phyloP scores from a whole-genome alignment of 352 stramenopile species.

The Peronospora tabacina region DNA sequence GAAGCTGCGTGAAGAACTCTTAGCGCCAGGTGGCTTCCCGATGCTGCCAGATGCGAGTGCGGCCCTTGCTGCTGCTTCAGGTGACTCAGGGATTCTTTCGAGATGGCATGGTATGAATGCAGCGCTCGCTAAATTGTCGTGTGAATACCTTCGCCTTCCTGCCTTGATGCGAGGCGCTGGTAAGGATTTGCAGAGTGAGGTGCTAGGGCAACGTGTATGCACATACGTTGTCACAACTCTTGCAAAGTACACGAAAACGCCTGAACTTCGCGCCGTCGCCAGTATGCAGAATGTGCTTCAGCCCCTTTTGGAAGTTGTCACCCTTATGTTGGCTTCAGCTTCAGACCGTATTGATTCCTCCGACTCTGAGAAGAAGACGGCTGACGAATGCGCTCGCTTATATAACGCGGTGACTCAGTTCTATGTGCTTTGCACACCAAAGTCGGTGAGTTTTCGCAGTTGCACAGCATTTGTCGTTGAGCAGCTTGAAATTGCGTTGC shows the following conservation, averaged over 20 bases:
- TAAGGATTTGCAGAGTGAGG: slow-evolving; percentile 13
- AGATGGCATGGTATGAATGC: slow-evolving; percentile 74
- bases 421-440: slow-evolving; percentile 56
- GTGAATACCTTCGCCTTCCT: slow-evolving; percentile 37
- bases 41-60: slow-evolving; percentile 45
- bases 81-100: slow-evolving; percentile 35
- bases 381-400: slow-evolving; percentile 33
- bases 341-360: slow-evolving; percentile 3
- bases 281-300: slow-evolving; percentile 60
- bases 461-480: slow-evolving; percentile 69
- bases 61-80: slow-evolving; percentile 35
- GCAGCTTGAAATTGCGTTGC: slow-evolving; percentile 40
- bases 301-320: slow-evolving; percentile 53
- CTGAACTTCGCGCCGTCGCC: slow-evolving; percentile 48
- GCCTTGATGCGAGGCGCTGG: slow-evolving; percentile 14
- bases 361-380: background rate
- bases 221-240: slow-evolving; percentile 55
- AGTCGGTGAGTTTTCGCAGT: slow-evolving; percentile 62
- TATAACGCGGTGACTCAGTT: slow-evolving; percentile 55
- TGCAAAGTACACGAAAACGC: slow-evolving; percentile 47
- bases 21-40: slow-evolving; percentile 44
- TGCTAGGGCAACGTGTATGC: slow-evolving; percentile 39
- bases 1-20: slow-evolving; percentile 46
- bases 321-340: slow-evolving; percentile 32
- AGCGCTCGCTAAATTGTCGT: slow-evolving; percentile 57